phyloP scores from a whole-genome alignment of 495 filamentous ascomycete genomes.

The Bombardia bombarda region DNA sequence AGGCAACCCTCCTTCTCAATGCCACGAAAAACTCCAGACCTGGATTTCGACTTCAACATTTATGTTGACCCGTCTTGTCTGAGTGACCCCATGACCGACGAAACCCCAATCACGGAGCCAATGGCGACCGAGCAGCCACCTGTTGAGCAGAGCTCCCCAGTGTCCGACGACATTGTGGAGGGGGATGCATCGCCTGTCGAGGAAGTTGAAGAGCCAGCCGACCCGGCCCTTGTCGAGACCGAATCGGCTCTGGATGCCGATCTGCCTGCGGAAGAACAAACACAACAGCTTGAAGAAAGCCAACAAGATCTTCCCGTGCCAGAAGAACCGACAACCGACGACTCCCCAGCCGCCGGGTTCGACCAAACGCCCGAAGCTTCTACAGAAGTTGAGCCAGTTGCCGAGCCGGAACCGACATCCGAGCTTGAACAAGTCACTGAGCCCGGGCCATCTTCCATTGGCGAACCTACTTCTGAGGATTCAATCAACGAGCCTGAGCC shows the following conservation, averaged over 20 bases:
- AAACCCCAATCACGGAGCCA: constrained; percentile 5
- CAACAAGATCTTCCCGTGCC: no score
- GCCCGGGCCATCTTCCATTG: background rate
- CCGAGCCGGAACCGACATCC: background rate
- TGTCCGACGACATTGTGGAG: background rate
- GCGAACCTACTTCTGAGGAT: background rate
- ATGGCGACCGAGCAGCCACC: background rate
- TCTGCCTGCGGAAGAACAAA: background rate
- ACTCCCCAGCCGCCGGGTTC: background rate
- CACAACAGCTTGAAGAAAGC: background rate
- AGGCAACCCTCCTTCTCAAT: constrained; percentile 8
- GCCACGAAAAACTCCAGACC: constrained; percentile 15
- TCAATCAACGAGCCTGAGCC: background rate
- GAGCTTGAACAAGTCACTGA: constrained; percentile 3
- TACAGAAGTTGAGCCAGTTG: constrained; percentile 5
- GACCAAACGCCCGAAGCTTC: constrained; percentile 2
- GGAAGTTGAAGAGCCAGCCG: background rate
- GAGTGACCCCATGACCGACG: constrained; percentile 26
- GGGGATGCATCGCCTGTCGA: background rate
- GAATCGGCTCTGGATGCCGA: no score
- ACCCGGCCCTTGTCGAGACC: no score
- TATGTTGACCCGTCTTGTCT: constrained; percentile 35
- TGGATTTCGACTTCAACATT: constrained; percentile 32
- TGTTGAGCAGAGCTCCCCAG: background rate
- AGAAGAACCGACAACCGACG: no score